Base-by-base conservation (phyloP, 2,329 filamentous ascomycete species). In the Clonostachys rhizophaga region DNA sequence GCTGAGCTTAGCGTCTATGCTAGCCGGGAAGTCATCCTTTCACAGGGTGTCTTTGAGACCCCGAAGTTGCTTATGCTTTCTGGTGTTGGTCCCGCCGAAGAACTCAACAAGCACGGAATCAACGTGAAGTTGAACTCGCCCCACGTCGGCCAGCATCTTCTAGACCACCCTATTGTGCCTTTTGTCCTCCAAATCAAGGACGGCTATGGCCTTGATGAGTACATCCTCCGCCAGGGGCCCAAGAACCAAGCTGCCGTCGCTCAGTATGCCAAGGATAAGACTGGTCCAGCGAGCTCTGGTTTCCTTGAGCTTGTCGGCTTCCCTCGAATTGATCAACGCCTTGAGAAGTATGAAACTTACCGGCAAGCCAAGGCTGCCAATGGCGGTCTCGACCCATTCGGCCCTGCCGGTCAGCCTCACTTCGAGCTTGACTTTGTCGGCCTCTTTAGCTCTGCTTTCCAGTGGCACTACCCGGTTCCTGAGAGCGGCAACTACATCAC, bases 21-120 rank as follows among this genome's bases (percentile, higher is more conserved):
- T 36, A 70, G 61, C 20, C 53, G 73, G 64, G 74, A 78, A 55
- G 74, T 76, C 9, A 74, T 69, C 10, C 59, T 78, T 4, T 69
- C 69, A 0, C 58, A 65, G 13, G 83, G 83, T 16, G 74, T 79
- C 1, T 86, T 79, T 62, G 82, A 86, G 63, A 76, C 76, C 2
- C 81, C 82, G 7, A 83, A 87, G 60, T 63, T 87, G 4, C 75
- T 87, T 12, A 80, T 83, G 65, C 73, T 86, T 2, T 78, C 71
- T 45, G 84, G 84, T n/a, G 72, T 87, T 34, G 83, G 83, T 0
- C 80, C 81, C 0, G 56, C 62, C 11, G 58, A 65, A 0, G 75
- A 83, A 52, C 71, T 87, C 5, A 52, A 69, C 17, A 66, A 68
- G 45, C 72, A 78, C 55, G 63, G 68, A 14, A 85, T 86, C 51